These are phyloP conservation scores for Luffa aegyptiaca DNA, from an alignment of 306 rosid species.

Conservation along the genomic window DNA sequence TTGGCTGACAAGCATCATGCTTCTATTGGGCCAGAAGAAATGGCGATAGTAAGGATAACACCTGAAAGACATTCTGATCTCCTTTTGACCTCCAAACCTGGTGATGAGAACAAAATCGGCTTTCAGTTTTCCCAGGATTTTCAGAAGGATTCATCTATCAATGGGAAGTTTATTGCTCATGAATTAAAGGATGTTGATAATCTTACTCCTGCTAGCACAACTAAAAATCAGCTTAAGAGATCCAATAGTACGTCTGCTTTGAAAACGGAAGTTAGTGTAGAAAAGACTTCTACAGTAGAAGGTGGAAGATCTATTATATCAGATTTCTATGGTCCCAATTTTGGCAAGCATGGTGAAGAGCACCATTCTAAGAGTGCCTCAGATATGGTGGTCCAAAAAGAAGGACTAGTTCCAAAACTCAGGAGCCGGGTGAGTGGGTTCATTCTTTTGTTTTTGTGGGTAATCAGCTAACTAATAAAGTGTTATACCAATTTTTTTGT, in stretches of 20 bases:
- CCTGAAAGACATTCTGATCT: conserved; percentile 24
- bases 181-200: conserved; percentile 20
- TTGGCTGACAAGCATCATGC: conserved; percentile 26
- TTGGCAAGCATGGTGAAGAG: conserved; percentile 42
- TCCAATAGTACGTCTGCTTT: conserved; percentile 70
- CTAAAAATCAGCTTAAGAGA: conserved; percentile 49
- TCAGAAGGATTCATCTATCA: conserved; percentile 20
- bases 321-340: conserved; percentile 55
- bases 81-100: conserved; percentile 17
- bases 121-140: conserved; percentile 26
- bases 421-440: conserved; percentile 70
- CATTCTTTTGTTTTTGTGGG: conserved; percentile 11
- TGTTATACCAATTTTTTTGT: conserved; percentile 11
- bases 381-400: conserved; percentile 42
- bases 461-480: not conserved
- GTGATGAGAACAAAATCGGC: conserved; percentile 25
- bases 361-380: conserved; percentile 39
- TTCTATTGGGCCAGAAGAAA: conserved; percentile 31
- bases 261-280: conserved; percentile 33
- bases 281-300: conserved; percentile 14
- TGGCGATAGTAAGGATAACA: conserved; percentile 13
- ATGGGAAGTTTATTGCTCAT: conserved; percentile 27
- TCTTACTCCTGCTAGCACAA: conserved; percentile 20
- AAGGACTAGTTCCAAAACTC: conserved; percentile 69
- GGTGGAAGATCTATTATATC: conserved; percentile 51